Percentiles rank a stretch among this genome's conserved stretches.
These are phyloP conservation scores for Rhamnella rubrinervis DNA, from an alignment of 331 rosid species.

Conservation along the genomic window DNA sequence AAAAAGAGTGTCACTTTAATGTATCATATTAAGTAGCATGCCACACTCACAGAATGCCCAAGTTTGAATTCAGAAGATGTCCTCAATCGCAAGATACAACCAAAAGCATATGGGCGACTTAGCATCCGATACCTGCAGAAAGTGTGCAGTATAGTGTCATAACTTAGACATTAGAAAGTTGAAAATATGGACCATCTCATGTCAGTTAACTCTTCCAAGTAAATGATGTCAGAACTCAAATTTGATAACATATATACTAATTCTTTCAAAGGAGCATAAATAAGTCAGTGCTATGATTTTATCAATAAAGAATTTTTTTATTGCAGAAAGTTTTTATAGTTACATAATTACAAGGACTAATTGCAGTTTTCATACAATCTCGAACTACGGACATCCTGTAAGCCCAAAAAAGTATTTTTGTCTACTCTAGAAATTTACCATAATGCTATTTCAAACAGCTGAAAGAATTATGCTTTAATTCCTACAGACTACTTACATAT, in stretches of 20 bases:
- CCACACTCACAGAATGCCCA: slow-evolving; percentile 78
- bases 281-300: too few relatives aligned
- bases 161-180: slow-evolving; percentile 13
- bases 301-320: too few relatives aligned
- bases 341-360: too few relatives aligned
- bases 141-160: slow-evolving; percentile 25
- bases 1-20: slow-evolving; percentile 15
- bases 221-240: too few relatives aligned
- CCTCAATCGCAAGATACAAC: slow-evolving; percentile 81
- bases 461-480: slow-evolving; percentile 12
- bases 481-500: slow-evolving; percentile 62
- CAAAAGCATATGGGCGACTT: slow-evolving; percentile 94
- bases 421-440: neutral
- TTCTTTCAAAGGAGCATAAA: too few relatives aligned
- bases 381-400: too few relatives aligned
- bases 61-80: slow-evolving; percentile 89
- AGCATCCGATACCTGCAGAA: slow-evolving; percentile 87
- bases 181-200: neutral
- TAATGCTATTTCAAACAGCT: neutral
- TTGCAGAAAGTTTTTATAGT: too few relatives aligned
- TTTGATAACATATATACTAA: too few relatives aligned
- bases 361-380: too few relatives aligned
- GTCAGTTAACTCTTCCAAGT: too few relatives aligned
- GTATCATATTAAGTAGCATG: slow-evolving; percentile 22
- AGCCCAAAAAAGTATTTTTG: neutral